Evolutionary conservation across 108 stramenopile genomes (phyloP).

Genomic region (Mediolabrus comicus): DNA sequence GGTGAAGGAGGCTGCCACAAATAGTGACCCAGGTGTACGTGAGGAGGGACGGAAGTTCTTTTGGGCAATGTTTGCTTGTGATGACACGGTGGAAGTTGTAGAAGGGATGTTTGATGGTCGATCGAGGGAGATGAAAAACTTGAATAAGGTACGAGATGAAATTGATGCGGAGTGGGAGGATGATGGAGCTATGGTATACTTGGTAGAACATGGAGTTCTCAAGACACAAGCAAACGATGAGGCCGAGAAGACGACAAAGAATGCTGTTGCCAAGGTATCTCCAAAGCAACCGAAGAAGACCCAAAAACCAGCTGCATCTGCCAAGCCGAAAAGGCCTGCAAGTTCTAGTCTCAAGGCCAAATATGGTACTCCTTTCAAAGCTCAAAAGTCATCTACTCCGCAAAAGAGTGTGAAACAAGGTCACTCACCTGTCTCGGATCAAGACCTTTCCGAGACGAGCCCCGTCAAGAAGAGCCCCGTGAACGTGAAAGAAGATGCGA

Average conservation of each 20-base stretch:
- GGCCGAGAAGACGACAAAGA: neutral
- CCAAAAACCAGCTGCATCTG: neutral
- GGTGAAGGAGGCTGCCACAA: constrained; percentile 24
- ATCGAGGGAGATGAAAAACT: constrained; percentile 34
- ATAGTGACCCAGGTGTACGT: constrained; percentile 48
- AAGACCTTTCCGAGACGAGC: too few species aligned
- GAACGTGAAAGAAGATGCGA: neutral
- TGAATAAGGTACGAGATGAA: constrained; percentile 23
- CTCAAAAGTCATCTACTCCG: constrained; percentile 9
- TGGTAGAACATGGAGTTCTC: constrained; percentile 32
- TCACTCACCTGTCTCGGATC: too few species aligned
- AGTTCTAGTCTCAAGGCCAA: constrained; percentile 3
- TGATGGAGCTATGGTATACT: constrained; percentile 25
- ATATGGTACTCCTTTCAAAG: constrained; percentile 26
- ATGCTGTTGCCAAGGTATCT: neutral
- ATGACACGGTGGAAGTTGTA: constrained; percentile 11
- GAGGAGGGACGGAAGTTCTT: constrained; percentile 55
- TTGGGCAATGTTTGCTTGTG: constrained; percentile 47
- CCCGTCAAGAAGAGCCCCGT: neutral
- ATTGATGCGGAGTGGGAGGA: constrained; percentile 50
- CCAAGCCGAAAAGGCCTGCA: neutral
- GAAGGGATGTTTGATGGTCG: constrained; percentile 23
- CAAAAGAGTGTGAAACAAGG: constrained; percentile 3
- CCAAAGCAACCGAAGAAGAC: neutral
- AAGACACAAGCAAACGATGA: neutral